phyloP scores from a whole-genome alignment of 2,329 filamentous ascomycete species.

The Dactylellina cionopaga region DNA sequence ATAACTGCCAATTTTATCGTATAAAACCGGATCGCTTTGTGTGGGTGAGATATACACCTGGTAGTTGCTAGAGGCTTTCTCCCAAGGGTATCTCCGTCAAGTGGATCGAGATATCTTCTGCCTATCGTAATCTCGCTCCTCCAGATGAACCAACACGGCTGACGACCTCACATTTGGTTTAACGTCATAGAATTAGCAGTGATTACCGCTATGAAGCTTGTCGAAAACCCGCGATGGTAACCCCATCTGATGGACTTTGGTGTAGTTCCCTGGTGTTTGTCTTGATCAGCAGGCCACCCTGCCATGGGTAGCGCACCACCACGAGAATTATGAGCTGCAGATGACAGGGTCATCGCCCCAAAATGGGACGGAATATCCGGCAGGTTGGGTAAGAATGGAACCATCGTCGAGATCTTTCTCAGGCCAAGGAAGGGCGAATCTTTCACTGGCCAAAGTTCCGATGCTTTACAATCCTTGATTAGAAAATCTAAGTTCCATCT shows the following conservation, averaged over 20 bases:
- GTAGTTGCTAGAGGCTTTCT: constrained; percentile 4
- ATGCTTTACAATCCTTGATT: constrained; percentile 43
- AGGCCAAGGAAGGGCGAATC: constrained; percentile 25
- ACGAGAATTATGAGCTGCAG: constrained; percentile 43
- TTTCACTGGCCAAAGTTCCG: constrained; percentile 34
- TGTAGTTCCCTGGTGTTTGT: constrained; percentile 43
- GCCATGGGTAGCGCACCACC: constrained; percentile 49
- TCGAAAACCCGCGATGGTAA: constrained; percentile 40
- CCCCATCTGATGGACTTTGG: constrained; percentile 45
- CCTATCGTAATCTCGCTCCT: constrained; percentile 31
- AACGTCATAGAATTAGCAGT: constrained; percentile 43
- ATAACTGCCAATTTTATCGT: constrained; percentile 33
- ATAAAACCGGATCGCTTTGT: constrained; percentile 39
- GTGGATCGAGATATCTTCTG: constrained; percentile 43
- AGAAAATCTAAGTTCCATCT: constrained; percentile 9
- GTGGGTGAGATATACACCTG: constrained; percentile 34
- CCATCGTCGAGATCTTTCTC: constrained; percentile 49
- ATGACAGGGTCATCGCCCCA: constrained; percentile 51
- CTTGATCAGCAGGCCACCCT: constrained; percentile 50
- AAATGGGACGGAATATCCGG: constrained; percentile 52
- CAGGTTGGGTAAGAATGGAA: constrained; percentile 44
- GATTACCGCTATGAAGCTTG: constrained; percentile 32
- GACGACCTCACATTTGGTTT: constrained; percentile 39
- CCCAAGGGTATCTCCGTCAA: constrained; percentile 7
- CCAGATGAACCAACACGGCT: constrained; percentile 29